phyloP scores from a whole-genome alignment of 78 protist genomes.

The Pigoraptor vietnamica region DNA sequence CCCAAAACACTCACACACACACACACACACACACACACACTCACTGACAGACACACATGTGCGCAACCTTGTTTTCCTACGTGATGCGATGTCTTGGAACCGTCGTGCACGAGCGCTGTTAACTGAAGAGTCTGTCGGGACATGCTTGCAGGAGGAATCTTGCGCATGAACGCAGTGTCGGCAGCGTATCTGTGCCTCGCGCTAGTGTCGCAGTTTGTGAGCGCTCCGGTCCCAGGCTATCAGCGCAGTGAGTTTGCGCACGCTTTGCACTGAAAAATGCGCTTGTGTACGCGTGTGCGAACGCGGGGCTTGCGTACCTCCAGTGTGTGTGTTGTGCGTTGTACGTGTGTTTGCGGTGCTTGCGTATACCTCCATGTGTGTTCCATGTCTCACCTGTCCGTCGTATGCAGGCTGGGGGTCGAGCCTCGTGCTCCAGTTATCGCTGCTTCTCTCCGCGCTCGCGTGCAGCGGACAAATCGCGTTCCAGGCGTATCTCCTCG shows the following conservation, averaged over 20 bases:
- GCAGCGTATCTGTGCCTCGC: neutral
- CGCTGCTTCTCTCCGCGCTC: neutral
- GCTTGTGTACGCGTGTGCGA: neutral
- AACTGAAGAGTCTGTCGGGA: no score
- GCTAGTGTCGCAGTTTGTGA: neutral
- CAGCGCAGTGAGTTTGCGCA: neutral
- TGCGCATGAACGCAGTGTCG: neutral
- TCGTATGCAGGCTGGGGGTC: neutral
- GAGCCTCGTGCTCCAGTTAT: neutral
- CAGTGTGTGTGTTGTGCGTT: neutral
- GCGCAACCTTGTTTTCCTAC: neutral
- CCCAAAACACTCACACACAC: neutral
- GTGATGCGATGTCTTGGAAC: no score
- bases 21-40: neutral
- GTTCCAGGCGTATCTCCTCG: neutral
- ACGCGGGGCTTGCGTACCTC: neutral
- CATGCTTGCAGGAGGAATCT: neutral
- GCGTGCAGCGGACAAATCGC: neutral
- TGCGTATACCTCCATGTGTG: neutral
- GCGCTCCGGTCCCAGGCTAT: neutral
- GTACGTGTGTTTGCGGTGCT: neutral
- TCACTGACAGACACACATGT: neutral
- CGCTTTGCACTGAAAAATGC: neutral
- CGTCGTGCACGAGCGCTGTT: no score
- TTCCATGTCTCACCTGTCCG: neutral